Evolutionary conservation across 73 alveolate genomes (phyloP).

Genomic region (Paraurostyla sp.): DNA sequence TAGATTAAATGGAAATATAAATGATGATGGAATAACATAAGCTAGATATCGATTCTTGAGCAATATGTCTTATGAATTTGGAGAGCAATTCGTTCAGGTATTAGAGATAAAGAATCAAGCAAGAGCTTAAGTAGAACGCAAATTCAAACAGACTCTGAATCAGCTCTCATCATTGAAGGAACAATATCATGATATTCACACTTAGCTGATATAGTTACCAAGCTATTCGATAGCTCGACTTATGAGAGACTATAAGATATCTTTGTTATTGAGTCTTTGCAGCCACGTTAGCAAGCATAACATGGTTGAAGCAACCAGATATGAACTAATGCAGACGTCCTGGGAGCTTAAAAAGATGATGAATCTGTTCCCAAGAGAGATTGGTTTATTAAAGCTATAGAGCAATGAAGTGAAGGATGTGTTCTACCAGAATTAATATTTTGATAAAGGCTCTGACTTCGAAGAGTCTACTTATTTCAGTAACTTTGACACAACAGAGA

Average conservation of each 20-base stretch:
- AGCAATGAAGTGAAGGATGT: slow-evolving; percentile 11
- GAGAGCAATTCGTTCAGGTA: slow-evolving; percentile 15
- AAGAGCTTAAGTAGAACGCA: background rate
- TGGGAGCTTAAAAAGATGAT: slow-evolving; percentile 1
- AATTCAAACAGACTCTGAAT: background rate
- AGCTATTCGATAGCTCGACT: slow-evolving; percentile 23
- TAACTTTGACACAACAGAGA: slow-evolving; percentile 3
- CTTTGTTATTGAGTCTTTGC: background rate
- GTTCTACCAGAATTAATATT: slow-evolving; percentile 1
- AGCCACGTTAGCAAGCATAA: background rate
- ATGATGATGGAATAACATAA: background rate
- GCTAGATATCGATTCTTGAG: background rate
- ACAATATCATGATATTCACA: background rate
- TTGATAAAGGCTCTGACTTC: background rate
- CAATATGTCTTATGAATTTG: slow-evolving; percentile 30
- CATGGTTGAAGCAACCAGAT: slow-evolving; percentile 27
- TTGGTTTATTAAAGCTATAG: background rate
- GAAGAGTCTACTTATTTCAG: background rate
- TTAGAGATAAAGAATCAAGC: slow-evolving; percentile 5
- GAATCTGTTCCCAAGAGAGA: slow-evolving; percentile 15
- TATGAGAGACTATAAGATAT: slow-evolving; percentile 52
- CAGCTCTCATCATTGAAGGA: background rate
- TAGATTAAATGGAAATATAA: slow-evolving; percentile 16
- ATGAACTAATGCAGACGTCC: background rate
- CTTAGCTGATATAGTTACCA: background rate